A percentile compares a stretch with the other conserved stretches of the same genome.
Evolutionary conservation across 176 grass and related monocot species (phyloP).

Genomic region (Urochloa ruziziensis): DNA sequence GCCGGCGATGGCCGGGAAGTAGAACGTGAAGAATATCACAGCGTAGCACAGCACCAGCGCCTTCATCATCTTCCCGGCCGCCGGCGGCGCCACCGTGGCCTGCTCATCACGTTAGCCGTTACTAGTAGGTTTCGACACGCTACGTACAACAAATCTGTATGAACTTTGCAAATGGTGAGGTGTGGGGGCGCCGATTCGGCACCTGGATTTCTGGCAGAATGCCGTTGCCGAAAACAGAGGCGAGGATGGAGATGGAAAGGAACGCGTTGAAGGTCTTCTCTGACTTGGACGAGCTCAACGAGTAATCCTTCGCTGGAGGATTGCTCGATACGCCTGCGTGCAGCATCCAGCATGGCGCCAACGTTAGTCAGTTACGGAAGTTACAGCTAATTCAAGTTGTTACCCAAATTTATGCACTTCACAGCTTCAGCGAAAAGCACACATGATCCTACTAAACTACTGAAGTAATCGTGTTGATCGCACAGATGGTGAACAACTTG

Average conservation of each 20-base stretch:
- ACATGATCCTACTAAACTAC: no score
- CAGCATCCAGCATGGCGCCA: no score
- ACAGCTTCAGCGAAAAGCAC: no score
- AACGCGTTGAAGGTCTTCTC: conserved; percentile 53
- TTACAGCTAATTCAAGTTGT: not conserved
- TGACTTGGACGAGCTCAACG: conserved; percentile 59
- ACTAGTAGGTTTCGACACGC: not conserved
- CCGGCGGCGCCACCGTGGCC: conserved; percentile 85
- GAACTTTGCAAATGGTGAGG: not conserved
- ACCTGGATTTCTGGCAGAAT: conserved; percentile 94
- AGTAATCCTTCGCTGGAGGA: conserved; percentile 66
- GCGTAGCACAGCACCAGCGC: conserved; percentile 59
- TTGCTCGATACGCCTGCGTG: conserved; percentile 45
- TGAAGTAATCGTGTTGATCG: no score
- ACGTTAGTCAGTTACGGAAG: not conserved
- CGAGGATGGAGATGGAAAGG: conserved; percentile 81
- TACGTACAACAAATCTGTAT: not conserved
- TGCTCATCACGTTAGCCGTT: not conserved
- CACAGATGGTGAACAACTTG: no score
- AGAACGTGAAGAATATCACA: conserved; percentile 64
- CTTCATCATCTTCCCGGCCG: conserved; percentile 83
- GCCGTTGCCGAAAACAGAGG: conserved; percentile 81
- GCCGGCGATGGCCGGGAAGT: conserved; percentile 59
- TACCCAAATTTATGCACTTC: no score
- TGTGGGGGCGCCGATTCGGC: not conserved